Evolutionary conservation across 164 flowering plant species (phyloP).

Genomic region (Vitis cinerea): DNA sequence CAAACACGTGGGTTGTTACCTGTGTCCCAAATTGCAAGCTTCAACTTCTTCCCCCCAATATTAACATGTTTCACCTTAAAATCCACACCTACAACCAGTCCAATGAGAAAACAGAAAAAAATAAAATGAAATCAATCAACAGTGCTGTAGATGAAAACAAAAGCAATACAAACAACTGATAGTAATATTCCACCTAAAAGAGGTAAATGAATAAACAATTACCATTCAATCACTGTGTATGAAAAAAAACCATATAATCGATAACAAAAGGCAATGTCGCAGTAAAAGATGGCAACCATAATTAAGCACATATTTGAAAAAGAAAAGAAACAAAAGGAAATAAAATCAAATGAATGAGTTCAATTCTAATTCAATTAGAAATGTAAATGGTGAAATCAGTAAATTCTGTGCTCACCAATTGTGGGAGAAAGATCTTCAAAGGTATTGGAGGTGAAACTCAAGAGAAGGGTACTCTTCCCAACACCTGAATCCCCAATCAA

Average conservation of each 20-base stretch:
- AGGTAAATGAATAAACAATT: too few relatives aligned
- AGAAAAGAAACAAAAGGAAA: too few relatives aligned
- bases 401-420: slow-evolving; percentile 39
- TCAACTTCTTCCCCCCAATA: slow-evolving; percentile 77
- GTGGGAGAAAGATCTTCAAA: slow-evolving; percentile 84
- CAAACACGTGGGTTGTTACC: slow-evolving; percentile 31
- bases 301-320: too few relatives aligned
- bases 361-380: background rate
- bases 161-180: too few relatives aligned
- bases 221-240: too few relatives aligned
- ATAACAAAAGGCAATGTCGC: too few relatives aligned
- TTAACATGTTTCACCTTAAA: slow-evolving; percentile 79
- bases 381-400: background rate
- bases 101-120: background rate
- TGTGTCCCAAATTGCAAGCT: slow-evolving; percentile 94
- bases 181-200: too few relatives aligned
- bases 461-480: slow-evolving; percentile 68
- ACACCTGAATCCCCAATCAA: slow-evolving; percentile 84
- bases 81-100: slow-evolving; percentile 66
- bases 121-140: background rate
- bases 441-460: slow-evolving; percentile 66
- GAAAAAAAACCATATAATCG: too few relatives aligned
- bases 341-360: too few relatives aligned
- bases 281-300: too few relatives aligned
- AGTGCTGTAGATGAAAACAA: too few relatives aligned